Evolutionary conservation across 352 stramenopile species (phyloP).

Genomic region (Halophytophthora batemanensis): DNA sequence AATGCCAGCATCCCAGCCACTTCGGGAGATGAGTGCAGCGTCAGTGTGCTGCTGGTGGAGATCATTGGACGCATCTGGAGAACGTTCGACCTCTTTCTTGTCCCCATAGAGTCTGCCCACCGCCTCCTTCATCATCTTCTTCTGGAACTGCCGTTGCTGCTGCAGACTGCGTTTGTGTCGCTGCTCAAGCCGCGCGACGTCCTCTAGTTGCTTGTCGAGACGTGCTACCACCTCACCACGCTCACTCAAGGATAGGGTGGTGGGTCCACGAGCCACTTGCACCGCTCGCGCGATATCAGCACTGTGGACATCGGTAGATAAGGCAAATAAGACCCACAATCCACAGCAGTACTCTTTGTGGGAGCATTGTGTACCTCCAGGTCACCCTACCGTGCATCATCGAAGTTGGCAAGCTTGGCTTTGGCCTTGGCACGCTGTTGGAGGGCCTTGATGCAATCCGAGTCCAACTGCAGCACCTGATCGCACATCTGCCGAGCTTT

Average conservation of each 20-base stretch:
- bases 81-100: slow-evolving; percentile 36
- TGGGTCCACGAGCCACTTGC: slow-evolving; percentile 17
- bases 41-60: slow-evolving; percentile 9
- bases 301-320: slow-evolving; percentile 15
- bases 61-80: neutral
- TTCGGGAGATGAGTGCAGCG: slow-evolving; percentile 5
- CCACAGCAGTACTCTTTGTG: neutral
- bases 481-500: slow-evolving; percentile 63
- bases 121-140: slow-evolving; percentile 75
- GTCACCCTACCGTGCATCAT: slow-evolving; percentile 47
- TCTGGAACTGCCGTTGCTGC: slow-evolving; percentile 54
- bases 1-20: slow-evolving; percentile 19
- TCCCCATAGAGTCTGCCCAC: slow-evolving; percentile 71
- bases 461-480: slow-evolving; percentile 47
- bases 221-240: slow-evolving; percentile 17
- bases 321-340: neutral
- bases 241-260: slow-evolving; percentile 1
- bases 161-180: slow-evolving; percentile 34
- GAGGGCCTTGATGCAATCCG: slow-evolving; percentile 46
- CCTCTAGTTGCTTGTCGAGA: slow-evolving; percentile 44
- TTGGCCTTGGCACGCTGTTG: slow-evolving; percentile 65
- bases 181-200: slow-evolving; percentile 49
- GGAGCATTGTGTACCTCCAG: neutral
- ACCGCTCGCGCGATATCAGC: slow-evolving; percentile 37
- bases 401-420: slow-evolving; percentile 44